phyloP scores from a whole-genome alignment of 345 rosid genomes.

The Ceriops decandra region DNA sequence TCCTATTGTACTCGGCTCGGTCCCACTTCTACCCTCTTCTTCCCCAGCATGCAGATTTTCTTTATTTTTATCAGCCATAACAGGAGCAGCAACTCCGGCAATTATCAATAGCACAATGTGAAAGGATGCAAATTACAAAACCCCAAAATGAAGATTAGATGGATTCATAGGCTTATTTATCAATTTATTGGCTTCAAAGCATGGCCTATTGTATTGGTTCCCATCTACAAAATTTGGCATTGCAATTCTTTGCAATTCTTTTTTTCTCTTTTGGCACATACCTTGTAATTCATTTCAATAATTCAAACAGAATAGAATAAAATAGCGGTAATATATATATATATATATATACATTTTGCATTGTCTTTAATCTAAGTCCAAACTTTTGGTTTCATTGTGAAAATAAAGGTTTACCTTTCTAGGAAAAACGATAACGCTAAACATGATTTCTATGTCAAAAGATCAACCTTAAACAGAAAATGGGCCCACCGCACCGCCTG shows the following conservation, averaged over 20 bases:
- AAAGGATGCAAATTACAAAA: not conserved
- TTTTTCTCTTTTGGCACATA: no score
- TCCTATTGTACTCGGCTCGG: slow-evolving; percentile 62
- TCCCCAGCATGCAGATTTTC: slow-evolving; percentile 2
- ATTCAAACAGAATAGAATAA: not conserved
- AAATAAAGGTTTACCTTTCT: not conserved
- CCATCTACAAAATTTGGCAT: not conserved
- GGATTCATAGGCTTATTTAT: not conserved
- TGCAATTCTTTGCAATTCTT: not conserved
- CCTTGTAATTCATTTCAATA: not conserved
- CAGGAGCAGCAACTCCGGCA: slow-evolving; percentile 7
- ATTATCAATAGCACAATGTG: not conserved
- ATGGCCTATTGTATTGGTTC: not conserved
- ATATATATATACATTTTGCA: no score
- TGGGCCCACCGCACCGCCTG: not conserved
- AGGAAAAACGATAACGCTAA: not conserved
- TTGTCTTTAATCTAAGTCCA: no score
- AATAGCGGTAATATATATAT: not conserved
- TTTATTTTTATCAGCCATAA: not conserved
- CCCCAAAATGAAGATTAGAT: not conserved
- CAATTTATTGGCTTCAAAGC: not conserved
- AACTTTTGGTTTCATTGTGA: not conserved
- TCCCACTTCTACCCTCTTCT: slow-evolving; percentile 56
- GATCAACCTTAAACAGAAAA: no score
- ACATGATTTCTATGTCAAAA: not conserved